Percentiles rank a stretch among this genome's conserved stretches.
Conservation (phyloP, 768 basidiomycete species). For the Termitomyces sp. region DNA sequence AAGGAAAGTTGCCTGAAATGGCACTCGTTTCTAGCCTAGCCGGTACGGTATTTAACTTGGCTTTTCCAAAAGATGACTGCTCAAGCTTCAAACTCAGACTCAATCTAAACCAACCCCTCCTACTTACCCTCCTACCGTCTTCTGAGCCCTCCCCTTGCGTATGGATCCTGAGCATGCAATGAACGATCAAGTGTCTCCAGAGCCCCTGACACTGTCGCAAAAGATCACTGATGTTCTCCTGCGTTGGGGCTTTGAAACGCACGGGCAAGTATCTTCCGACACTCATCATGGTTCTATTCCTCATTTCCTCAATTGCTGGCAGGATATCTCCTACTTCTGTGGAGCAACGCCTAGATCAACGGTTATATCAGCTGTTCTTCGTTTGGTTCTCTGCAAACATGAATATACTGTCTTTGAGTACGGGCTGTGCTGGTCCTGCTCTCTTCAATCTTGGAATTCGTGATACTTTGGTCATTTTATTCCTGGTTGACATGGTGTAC, state of each 20-base stretch:
- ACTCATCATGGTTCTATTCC: background rate
- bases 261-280: constrained; percentile 20
- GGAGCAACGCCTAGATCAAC: constrained; percentile 51
- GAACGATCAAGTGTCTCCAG: background rate
- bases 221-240: constrained; percentile 19
- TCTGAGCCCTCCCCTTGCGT: background rate
- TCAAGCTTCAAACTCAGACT: no score
- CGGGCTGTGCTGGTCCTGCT: constrained; percentile 58
- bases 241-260: constrained; percentile 30
- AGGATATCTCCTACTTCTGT: constrained; percentile 53
- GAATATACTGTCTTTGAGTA: constrained; percentile 61
- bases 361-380: constrained; percentile 64
- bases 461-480: constrained; percentile 47
- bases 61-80: no score
- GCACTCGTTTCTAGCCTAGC: no score
- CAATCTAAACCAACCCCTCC: no score
- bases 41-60: no score
- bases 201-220: background rate
- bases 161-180: background rate
- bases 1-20: no score
- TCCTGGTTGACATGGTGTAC: constrained; percentile 39
- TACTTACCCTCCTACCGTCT: no score
- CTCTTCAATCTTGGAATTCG: constrained; percentile 53
- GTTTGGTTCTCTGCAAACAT: constrained; percentile 72
- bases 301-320: background rate